Conservation (phyloP, 1,284 basidiomycete genomes). For the Salmacisia buchloeana region DNA sequence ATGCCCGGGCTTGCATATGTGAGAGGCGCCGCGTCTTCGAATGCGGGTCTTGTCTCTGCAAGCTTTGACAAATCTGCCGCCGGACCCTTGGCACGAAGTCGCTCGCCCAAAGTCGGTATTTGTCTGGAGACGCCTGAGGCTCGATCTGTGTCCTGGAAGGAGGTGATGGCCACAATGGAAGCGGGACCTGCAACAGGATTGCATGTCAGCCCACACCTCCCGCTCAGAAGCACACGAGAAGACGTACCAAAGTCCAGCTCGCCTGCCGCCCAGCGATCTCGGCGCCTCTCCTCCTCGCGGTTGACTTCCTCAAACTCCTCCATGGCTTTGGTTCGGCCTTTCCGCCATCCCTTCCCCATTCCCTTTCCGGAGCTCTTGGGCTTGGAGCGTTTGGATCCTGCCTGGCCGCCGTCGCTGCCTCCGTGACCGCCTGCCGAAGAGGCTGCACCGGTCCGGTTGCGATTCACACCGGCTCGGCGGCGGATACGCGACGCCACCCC, state of each 20-base stretch:
- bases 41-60: neutral
- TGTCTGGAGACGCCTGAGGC: neutral
- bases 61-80: neutral
- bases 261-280: conserved; percentile 6
- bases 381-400: neutral
- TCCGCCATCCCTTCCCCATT: conserved; percentile 4
- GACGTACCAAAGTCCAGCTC: neutral
- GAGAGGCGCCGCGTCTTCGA: neutral
- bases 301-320: conserved; percentile 8
- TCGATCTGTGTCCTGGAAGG: neutral
- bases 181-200: neutral
- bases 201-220: neutral
- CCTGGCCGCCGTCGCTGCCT: neutral
- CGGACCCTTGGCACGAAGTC: neutral
- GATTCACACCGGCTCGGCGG: neutral
- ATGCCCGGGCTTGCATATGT: neutral
- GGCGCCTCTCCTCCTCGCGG: neutral
- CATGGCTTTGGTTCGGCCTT: conserved; percentile 5
- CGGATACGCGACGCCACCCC: neutral
- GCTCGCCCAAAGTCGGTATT: neutral
- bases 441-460: neutral
- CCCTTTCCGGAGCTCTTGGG: neutral
- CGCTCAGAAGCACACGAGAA: neutral
- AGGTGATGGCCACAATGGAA: neutral
- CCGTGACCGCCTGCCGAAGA: neutral